A percentile compares a stretch with the other conserved stretches of the same genome.
phyloP scores from a whole-genome alignment of 1,284 basidiomycete genomes.

The Stygiomarasmius scandens region DNA sequence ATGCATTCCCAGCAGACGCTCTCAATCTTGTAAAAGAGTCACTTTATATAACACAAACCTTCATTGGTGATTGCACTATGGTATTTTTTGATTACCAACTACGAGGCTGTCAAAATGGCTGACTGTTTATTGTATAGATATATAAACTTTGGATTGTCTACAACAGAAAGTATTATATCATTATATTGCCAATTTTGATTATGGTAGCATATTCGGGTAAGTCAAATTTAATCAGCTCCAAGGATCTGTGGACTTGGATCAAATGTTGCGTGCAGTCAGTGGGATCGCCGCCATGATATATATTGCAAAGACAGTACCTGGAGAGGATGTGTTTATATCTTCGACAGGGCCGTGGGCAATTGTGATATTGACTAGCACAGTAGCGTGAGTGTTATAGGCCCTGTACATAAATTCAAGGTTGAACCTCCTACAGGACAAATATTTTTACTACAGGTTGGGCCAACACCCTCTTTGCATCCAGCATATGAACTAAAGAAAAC shows the following conservation, averaged over 20 bases:
- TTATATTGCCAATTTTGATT: neutral
- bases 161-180: neutral
- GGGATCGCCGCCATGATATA: constrained; percentile 1
- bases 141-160: constrained; percentile 8
- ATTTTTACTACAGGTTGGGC: constrained; percentile 1
- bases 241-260: neutral
- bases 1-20: constrained; percentile 6
- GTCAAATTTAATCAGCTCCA: neutral
- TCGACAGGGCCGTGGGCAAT: constrained; percentile 7
- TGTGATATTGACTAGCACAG: constrained; percentile 2
- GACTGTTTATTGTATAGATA: neutral
- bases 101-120: neutral
- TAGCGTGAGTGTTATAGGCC: neutral
- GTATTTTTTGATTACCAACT: neutral
- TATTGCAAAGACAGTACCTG: neutral
- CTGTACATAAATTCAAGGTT: neutral
- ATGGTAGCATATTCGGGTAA: constrained; percentile 4
- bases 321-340: constrained; percentile 7
- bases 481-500: neutral
- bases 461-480: no score
- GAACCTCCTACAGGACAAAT: neutral
- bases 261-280: constrained; percentile 3
- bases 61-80: constrained; percentile 9
- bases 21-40: constrained; percentile 10
- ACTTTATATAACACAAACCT: constrained; percentile 5